These are phyloP conservation scores for Botryobasidium botryosum DNA, from an alignment of 768 basidiomycete genomes.

Conservation along the genomic window DNA sequence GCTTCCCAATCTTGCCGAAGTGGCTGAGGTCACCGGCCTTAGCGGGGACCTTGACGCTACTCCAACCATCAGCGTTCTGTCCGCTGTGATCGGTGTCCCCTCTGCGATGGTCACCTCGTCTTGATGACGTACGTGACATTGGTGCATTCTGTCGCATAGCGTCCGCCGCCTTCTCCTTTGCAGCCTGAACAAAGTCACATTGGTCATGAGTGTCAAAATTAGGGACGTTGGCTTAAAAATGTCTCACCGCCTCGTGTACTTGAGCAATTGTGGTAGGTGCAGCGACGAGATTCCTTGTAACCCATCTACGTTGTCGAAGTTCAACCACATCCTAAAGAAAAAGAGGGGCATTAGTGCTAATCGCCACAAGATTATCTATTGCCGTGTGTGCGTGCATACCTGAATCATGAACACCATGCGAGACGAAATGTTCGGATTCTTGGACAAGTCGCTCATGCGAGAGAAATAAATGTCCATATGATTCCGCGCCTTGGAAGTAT, in stretches of 20 bases:
- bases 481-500: slow-evolving; percentile 60
- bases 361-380: neutral
- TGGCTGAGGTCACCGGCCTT: slow-evolving; percentile 76
- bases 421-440: slow-evolving; percentile 56
- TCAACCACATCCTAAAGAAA: slow-evolving; percentile 69
- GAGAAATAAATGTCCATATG: slow-evolving; percentile 90
- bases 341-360: neutral
- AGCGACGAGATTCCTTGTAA: slow-evolving; percentile 46
- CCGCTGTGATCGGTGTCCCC: slow-evolving; percentile 54
- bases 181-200: slow-evolving; percentile 34
- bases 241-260: slow-evolving; percentile 66
- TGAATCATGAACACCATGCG: slow-evolving; percentile 94
- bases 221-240: too few relatives aligned
- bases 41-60: slow-evolving; percentile 36
- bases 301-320: slow-evolving; percentile 70
- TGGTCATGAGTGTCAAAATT: too few relatives aligned
- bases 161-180: slow-evolving; percentile 42
- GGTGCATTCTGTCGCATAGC: slow-evolving; percentile 46
- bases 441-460: slow-evolving; percentile 69
- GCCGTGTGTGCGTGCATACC: slow-evolving; percentile 31
- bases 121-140: slow-evolving; percentile 83
- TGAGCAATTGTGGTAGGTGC: slow-evolving; percentile 81
- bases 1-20: slow-evolving; percentile 74
- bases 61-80: slow-evolving; percentile 57
- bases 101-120: slow-evolving; percentile 58